These are phyloP conservation scores for Alternaria novae-zelandiae DNA, from an alignment of 2,329 filamentous ascomycete genomes.

Conservation along the genomic window DNA sequence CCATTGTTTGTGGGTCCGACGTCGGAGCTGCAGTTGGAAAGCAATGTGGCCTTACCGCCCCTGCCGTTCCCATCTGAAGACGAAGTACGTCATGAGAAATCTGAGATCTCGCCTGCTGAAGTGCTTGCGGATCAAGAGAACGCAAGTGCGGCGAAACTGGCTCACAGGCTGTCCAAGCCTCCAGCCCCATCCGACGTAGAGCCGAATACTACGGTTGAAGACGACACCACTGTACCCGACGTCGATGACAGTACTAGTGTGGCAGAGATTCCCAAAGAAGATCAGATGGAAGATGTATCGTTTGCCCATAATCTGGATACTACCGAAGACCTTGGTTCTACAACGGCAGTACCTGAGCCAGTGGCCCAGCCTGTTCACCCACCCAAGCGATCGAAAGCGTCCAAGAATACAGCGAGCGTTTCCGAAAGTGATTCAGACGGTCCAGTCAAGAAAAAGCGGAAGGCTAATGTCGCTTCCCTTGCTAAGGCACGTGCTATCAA, in stretches of 20 bases:
- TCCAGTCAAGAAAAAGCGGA: constrained; percentile 12
- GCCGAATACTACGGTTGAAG: background rate
- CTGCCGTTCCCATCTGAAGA: background rate
- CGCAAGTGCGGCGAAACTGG: background rate
- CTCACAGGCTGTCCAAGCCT: background rate
- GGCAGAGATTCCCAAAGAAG: background rate
- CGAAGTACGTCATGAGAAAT: background rate
- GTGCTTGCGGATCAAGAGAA: background rate
- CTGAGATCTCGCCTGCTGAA: background rate
- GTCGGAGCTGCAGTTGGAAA: background rate
- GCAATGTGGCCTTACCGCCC: background rate
- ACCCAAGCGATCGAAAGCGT: background rate
- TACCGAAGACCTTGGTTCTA: background rate
- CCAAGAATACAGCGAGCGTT: background rate
- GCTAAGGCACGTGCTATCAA: background rate
- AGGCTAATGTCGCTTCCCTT: background rate
- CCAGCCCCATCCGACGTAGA: background rate
- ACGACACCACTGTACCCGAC: too few relatives aligned
- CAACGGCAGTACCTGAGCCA: background rate
- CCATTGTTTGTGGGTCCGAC: too few relatives aligned
- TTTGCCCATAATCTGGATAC: background rate
- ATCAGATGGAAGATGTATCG: background rate
- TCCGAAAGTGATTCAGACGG: constrained; percentile 10
- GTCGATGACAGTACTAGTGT: background rate
- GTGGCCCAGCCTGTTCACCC: background rate